Evolutionary conservation across 1,284 basidiomycete species (phyloP).

Genomic region (Puccinia hordei): DNA sequence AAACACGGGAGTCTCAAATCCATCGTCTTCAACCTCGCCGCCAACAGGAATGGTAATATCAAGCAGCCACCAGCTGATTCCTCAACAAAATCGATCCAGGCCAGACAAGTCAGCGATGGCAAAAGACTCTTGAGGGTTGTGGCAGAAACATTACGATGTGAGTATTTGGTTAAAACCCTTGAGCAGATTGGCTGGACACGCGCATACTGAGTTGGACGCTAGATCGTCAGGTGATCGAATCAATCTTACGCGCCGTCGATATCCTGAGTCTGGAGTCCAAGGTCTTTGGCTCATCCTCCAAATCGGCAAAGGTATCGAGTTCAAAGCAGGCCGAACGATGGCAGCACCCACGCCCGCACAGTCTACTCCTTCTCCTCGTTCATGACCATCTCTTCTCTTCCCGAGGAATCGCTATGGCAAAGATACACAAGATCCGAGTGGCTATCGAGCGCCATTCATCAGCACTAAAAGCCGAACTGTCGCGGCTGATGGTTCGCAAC

Average conservation of each 20-base stretch:
- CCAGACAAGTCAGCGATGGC: slow-evolving; percentile 41
- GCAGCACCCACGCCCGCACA: slow-evolving; percentile 59
- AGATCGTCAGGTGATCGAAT: slow-evolving; percentile 72
- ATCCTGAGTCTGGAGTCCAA: slow-evolving; percentile 74
- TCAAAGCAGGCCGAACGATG: neutral
- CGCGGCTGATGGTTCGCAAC: slow-evolving; percentile 9
- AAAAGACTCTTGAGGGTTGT: slow-evolving; percentile 63
- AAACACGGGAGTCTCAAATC: slow-evolving; percentile 84
- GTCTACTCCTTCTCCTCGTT: slow-evolving; percentile 76
- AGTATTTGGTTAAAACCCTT: slow-evolving; percentile 57
- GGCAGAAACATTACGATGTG: slow-evolving; percentile 90
- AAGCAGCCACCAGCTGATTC: slow-evolving; percentile 63
- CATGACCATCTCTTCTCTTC: slow-evolving; percentile 80
- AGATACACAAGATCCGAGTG: slow-evolving; percentile 57
- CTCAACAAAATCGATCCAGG: neutral
- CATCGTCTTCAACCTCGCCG: slow-evolving; percentile 69
- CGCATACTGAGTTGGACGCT: slow-evolving; percentile 42
- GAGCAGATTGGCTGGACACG: neutral
- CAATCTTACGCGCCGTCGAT: slow-evolving; percentile 68
- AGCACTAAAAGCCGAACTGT: slow-evolving; percentile 27
- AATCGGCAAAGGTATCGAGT: slow-evolving; percentile 60
- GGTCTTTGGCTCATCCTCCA: slow-evolving; percentile 63
- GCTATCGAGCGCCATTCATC: slow-evolving; percentile 57
- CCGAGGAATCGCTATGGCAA: slow-evolving; percentile 61
- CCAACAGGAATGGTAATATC: slow-evolving; percentile 14